A percentile compares a stretch with the other conserved stretches of the same genome.
Evolutionary conservation across 2,329 filamentous ascomycete genomes (phyloP).

Genomic region (Fusarium nelsonii): DNA sequence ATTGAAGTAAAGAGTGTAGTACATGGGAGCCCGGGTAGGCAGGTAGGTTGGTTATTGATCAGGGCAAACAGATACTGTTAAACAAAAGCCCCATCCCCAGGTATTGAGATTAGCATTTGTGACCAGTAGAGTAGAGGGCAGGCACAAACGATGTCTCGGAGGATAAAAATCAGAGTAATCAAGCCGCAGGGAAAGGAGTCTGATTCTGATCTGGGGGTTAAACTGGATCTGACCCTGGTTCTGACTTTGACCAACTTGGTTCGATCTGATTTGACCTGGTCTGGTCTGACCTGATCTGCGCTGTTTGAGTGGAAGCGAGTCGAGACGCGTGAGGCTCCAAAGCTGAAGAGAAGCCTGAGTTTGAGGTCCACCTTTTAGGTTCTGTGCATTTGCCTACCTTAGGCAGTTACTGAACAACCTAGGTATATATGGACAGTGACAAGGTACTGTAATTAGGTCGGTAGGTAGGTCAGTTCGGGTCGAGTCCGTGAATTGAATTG

Average conservation of each 20-base stretch:
- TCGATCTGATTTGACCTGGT: too few relatives aligned
- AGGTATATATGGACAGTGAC: background rate
- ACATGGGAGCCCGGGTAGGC: background rate
- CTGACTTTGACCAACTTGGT: too few relatives aligned
- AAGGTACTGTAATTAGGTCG: too few relatives aligned
- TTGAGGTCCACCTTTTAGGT: background rate
- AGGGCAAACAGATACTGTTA: slow-evolving; percentile 25
- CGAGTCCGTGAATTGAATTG: slow-evolving; percentile 2
- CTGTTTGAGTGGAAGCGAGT: background rate
- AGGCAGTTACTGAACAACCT: background rate
- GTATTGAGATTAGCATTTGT: background rate
- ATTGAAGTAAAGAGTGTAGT: background rate
- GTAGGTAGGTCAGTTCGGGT: background rate
- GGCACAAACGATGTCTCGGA: slow-evolving; percentile 1
- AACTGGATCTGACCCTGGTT: background rate
- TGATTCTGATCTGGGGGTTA: background rate
- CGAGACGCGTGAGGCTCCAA: slow-evolving; percentile 3
- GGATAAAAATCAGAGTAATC: background rate
- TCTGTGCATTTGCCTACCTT: background rate
- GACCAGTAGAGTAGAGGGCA: background rate
- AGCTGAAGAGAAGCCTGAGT: slow-evolving; percentile 5
- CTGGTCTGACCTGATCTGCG: background rate
- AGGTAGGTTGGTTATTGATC: slow-evolving; percentile 24
- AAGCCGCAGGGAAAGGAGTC: slow-evolving; percentile 4
- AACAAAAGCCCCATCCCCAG: slow-evolving; percentile 14